These are phyloP conservation scores for Lotus japonicus DNA, from an alignment of 306 rosid species.

Conservation along the genomic window DNA sequence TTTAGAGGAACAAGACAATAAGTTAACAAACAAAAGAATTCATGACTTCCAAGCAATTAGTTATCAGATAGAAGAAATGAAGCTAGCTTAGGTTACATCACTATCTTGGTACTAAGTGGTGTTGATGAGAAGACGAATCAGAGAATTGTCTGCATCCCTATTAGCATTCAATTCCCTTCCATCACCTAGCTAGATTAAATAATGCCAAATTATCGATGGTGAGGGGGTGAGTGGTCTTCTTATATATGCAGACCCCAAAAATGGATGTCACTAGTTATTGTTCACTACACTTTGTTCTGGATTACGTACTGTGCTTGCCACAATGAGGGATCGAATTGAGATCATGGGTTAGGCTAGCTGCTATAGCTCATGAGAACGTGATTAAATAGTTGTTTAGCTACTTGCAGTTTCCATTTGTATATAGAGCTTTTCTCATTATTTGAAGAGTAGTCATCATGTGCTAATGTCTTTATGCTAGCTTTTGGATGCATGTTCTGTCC, in stretches of 20 bases:
- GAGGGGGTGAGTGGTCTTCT: slow-evolving; percentile 22
- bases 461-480: slow-evolving; percentile 11
- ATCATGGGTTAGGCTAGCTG: not conserved
- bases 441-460: slow-evolving; percentile 14
- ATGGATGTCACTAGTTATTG: slow-evolving; percentile 16
- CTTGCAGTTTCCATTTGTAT: slow-evolving; percentile 30
- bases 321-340: not conserved
- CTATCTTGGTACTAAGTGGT: slow-evolving; percentile 5
- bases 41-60: slow-evolving; percentile 16
- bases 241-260: slow-evolving; percentile 27
- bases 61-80: slow-evolving; percentile 11
- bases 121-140: slow-evolving; percentile 32
- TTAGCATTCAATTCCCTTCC: slow-evolving; percentile 21
- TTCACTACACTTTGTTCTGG: not conserved
- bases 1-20: slow-evolving; percentile 7
- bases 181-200: slow-evolving; percentile 8
- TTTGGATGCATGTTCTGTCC: not conserved
- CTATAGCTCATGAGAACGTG: not conserved
- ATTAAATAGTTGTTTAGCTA: slow-evolving; percentile 27
- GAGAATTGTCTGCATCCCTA: slow-evolving; percentile 26
- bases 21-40: slow-evolving; percentile 7
- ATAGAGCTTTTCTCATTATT: slow-evolving; percentile 2
- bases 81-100: slow-evolving; percentile 14
- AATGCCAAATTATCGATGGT: slow-evolving; percentile 18
- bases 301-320: slow-evolving; percentile 24